phyloP scores from a whole-genome alignment of 345 rosid genomes.

The Turnera subulata region DNA sequence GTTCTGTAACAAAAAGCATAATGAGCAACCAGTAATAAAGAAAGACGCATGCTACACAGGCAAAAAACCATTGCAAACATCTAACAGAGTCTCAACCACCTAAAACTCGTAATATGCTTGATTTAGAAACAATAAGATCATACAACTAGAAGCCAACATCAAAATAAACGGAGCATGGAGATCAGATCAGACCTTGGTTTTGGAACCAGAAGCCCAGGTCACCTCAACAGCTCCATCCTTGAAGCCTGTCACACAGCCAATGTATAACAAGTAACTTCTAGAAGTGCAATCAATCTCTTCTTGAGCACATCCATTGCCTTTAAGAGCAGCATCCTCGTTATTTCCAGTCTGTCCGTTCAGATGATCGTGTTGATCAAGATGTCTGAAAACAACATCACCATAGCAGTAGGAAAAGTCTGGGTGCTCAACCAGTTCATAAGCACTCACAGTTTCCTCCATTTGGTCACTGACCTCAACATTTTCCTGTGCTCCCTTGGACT shows the following conservation, averaged over 20 bases:
- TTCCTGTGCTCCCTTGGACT: constrained; percentile 24
- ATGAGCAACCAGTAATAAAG: constrained; percentile 5
- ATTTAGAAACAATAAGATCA: not conserved
- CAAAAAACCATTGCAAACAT: constrained; percentile 4
- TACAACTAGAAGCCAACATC: not conserved
- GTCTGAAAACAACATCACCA: constrained; percentile 68
- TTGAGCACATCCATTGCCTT: constrained; percentile 15
- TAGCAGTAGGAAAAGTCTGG: constrained; percentile 66
- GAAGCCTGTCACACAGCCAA: constrained; percentile 73
- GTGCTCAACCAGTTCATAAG: constrained; percentile 83
- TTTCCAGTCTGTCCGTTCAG: constrained; percentile 18
- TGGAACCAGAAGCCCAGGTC: constrained; percentile 71
- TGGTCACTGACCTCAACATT: constrained; percentile 22
- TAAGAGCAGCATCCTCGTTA: constrained; percentile 14
- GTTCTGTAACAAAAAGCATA: not conserved
- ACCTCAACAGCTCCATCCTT: constrained; percentile 67
- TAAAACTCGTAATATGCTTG: not conserved
- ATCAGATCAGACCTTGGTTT: constrained; percentile 47
- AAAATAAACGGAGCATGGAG: constrained; percentile 8
- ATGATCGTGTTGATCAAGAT: constrained; percentile 18
- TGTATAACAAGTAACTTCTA: constrained; percentile 39
- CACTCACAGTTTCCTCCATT: constrained; percentile 68
- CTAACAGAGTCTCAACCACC: not conserved
- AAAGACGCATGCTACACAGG: not conserved
- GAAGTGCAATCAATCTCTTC: constrained; percentile 28